Conservation (phyloP, 768 basidiomycete species). For the Leccinum longicurvipes region DNA sequence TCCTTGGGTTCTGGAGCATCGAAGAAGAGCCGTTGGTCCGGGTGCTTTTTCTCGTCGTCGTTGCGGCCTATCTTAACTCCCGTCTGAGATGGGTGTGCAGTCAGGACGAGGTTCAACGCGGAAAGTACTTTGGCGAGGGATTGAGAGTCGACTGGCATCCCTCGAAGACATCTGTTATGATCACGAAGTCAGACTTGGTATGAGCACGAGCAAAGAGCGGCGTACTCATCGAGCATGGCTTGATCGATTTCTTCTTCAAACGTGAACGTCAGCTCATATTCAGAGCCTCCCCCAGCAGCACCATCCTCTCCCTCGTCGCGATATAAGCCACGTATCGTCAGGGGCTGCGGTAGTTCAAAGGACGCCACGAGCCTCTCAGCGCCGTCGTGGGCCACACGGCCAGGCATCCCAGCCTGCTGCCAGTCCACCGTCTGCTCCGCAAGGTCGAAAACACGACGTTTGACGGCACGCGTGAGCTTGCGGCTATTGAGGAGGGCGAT, state of each 20-base stretch:
- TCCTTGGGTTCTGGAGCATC: slow-evolving; percentile 26
- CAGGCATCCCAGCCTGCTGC: slow-evolving; percentile 33
- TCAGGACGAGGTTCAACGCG: slow-evolving; percentile 46
- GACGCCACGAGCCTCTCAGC: slow-evolving; percentile 42
- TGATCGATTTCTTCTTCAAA: slow-evolving; percentile 39
- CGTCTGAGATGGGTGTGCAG: slow-evolving; percentile 38
- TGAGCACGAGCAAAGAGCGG: slow-evolving; percentile 15
- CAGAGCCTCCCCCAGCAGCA: slow-evolving; percentile 21
- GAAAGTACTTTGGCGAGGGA: slow-evolving; percentile 52
- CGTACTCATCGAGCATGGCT: slow-evolving; percentile 1
- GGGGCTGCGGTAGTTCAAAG: slow-evolving; percentile 37
- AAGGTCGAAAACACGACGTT: slow-evolving; percentile 41
- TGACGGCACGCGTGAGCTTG: slow-evolving; percentile 33
- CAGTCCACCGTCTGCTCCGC: slow-evolving; percentile 42
- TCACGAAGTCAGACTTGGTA: slow-evolving; percentile 20
- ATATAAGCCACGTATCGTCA: slow-evolving; percentile 36
- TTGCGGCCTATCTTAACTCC: slow-evolving; percentile 50
- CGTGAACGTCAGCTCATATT: slow-evolving; percentile 40
- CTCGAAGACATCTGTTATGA: slow-evolving; percentile 49
- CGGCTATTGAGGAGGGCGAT: slow-evolving; percentile 20
- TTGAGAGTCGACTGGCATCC: slow-evolving; percentile 50
- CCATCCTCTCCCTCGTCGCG: slow-evolving; percentile 37
- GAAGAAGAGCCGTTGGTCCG: slow-evolving; percentile 41
- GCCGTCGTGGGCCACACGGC: slow-evolving; percentile 44
- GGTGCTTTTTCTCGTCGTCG: slow-evolving; percentile 27